Evolutionary conservation across 805 yeast species (phyloP).

Genomic region (Cyberlindnera americana): DNA sequence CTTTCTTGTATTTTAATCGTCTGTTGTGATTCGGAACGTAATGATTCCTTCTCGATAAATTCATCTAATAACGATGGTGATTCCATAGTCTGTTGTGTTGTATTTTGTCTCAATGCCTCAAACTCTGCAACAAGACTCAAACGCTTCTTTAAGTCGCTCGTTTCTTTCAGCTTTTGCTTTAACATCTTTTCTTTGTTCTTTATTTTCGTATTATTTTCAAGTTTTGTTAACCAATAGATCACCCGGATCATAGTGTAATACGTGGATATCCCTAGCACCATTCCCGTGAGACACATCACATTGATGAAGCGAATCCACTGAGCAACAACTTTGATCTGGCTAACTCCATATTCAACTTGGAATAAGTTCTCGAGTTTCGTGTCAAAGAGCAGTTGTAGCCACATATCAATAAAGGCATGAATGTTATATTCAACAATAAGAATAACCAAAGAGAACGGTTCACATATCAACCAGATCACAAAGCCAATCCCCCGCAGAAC

Average conservation of each 20-base stretch:
- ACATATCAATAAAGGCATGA: slow-evolving; percentile 17
- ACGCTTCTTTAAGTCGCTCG: neutral
- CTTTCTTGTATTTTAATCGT: slow-evolving; percentile 4
- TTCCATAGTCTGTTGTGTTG: neutral
- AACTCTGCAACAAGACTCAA: slow-evolving; percentile 7
- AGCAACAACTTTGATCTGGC: slow-evolving; percentile 18
- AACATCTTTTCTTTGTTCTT: slow-evolving; percentile 3
- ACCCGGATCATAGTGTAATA: slow-evolving; percentile 21
- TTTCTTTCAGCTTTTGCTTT: slow-evolving; percentile 6
- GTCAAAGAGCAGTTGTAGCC: slow-evolving; percentile 18
- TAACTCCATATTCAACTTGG: slow-evolving; percentile 16
- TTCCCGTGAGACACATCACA: slow-evolving; percentile 21
- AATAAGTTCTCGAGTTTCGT: slow-evolving; percentile 17
- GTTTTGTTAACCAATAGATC: slow-evolving; percentile 23
- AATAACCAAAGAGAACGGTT: slow-evolving; percentile 19
- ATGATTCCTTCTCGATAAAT: slow-evolving; percentile 7
- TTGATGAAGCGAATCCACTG: slow-evolving; percentile 24
- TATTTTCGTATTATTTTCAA: slow-evolving; percentile 11
- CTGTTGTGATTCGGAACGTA: slow-evolving; percentile 3
- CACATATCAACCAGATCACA: slow-evolving; percentile 14
- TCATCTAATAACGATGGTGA: slow-evolving; percentile 9
- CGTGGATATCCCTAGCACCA: slow-evolving; percentile 21
- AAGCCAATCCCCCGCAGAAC: slow-evolving; percentile 2
- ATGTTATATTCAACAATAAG: slow-evolving; percentile 23
- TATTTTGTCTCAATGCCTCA: slow-evolving; percentile 5